These are phyloP conservation scores for Leucosporidium creatinivorum DNA, from an alignment of 768 basidiomycete genomes.

Conservation along the genomic window DNA sequence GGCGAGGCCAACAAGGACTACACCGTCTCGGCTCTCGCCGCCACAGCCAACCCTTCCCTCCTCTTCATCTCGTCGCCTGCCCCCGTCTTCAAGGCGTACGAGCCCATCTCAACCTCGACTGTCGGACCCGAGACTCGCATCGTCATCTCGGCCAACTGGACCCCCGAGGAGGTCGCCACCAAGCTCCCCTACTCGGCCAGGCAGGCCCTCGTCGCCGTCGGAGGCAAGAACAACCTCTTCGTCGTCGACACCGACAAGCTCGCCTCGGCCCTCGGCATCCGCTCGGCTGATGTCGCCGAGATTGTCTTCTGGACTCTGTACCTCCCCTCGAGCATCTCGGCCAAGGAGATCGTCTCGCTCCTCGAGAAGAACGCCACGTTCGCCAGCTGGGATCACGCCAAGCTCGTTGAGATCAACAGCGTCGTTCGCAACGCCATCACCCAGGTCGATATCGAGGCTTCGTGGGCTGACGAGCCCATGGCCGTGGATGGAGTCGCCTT, in stretches of 20 bases:
- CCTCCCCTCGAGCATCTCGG: slow-evolving; percentile 35
- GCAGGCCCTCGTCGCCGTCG: slow-evolving; percentile 40
- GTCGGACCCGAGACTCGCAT: slow-evolving; percentile 63
- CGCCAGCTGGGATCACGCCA: slow-evolving; percentile 21
- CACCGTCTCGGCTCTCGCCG: slow-evolving; percentile 25
- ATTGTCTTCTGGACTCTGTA: slow-evolving; percentile 78
- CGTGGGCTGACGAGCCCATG: slow-evolving; percentile 37
- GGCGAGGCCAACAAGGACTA: slow-evolving; percentile 42
- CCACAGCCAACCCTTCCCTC: slow-evolving; percentile 53
- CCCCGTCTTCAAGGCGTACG: slow-evolving; percentile 66
- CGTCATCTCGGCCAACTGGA: slow-evolving; percentile 69
- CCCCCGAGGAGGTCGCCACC: slow-evolving; percentile 60
- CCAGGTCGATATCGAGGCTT: slow-evolving; percentile 55
- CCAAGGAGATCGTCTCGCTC: slow-evolving; percentile 32
- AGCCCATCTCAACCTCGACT: slow-evolving; percentile 57
- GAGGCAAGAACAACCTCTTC: slow-evolving; percentile 58
- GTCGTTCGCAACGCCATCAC: slow-evolving; percentile 44
- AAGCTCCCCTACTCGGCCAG: slow-evolving; percentile 55
- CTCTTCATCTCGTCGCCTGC: slow-evolving; percentile 67
- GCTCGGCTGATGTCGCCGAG: slow-evolving; percentile 50
- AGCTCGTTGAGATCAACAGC: slow-evolving; percentile 34
- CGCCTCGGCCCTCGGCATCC: slow-evolving; percentile 43
- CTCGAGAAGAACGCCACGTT: slow-evolving; percentile 27
- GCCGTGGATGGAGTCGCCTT: slow-evolving; percentile 38
- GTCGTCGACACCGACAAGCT: slow-evolving; percentile 46